Evolutionary conservation across 441 rosid genomes (phyloP), one percentile per base, ranked within the genome.

Genomic region (Populus tomentosa): DNA sequence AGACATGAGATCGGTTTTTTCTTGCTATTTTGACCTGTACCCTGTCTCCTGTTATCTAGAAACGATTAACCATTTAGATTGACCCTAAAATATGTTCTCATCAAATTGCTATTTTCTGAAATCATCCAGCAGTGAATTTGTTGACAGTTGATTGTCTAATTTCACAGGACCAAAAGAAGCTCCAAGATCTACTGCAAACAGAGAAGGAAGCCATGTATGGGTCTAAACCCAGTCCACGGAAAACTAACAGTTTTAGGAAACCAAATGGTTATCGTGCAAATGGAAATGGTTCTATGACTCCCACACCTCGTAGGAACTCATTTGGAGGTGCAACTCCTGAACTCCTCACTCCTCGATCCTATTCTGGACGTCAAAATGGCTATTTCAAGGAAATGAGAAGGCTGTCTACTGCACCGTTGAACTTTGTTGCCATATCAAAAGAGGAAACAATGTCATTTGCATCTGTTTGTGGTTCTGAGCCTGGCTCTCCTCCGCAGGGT

Each of bases 201-300:
- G 96, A 90, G 86, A 94, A 91, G 85, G 98, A 94, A 90, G 77
- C 92, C 56, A 88, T 90, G n/a, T 97, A 97, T 77, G 98, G 99
- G 64, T 94, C 98, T 69, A 94, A 88, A 83, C 98, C 98, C 10
- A 93, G 94, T 85, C 97, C 98, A 33, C 85, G 98, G 87, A 94
- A 86, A 87, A 84, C 84, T 72, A 91, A 81, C 85, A 93, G 98
- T 84, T 93, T 92, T 75, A 88, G 95, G 87, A 97, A 91, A 78
- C 85, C 90, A 18, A 92, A 80, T 83, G 95, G 95, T 62, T 90
- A 82, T 84, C 88, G 81, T 73, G 85, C 88, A 80, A 91, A 92
- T 78, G 98, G 94, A 75, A 94, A 94, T 56, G 98, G 98, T 21
- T 88, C 98, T 70, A 87, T 93, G 86, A 87, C 98, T 75, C 95